A percentile compares a stretch with the other conserved stretches of the same genome.
These are phyloP conservation scores for Leccinum insigne DNA, from an alignment of 1,284 basidiomycete genomes.

Conservation along the genomic window DNA sequence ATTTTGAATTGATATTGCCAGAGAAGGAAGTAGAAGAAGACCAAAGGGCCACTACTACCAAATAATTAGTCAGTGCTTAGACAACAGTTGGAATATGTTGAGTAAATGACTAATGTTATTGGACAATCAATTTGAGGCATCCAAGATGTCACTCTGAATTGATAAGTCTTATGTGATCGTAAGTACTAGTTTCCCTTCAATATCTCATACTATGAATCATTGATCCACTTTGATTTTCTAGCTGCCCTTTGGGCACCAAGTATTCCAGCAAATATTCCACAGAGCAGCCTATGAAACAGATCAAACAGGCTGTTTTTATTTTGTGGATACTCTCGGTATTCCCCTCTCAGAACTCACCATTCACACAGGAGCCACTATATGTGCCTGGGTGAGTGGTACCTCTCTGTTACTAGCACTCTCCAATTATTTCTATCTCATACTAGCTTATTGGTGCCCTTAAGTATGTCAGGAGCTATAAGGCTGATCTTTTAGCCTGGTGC, in stretches of 20 bases:
- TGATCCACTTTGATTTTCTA: neutral
- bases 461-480: too few relatives aligned
- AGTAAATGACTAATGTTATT: too few relatives aligned
- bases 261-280: neutral
- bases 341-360: neutral
- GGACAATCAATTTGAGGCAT: too few relatives aligned
- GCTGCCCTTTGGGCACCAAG: neutral
- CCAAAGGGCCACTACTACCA: too few relatives aligned
- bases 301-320: neutral
- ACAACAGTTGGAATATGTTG: too few relatives aligned
- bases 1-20: too few relatives aligned
- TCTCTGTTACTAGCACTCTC: neutral
- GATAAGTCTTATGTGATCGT: neutral
- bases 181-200: neutral
- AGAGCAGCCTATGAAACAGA: neutral
- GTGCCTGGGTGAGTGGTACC: neutral
- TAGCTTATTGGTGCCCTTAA: neutral
- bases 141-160: too few relatives aligned
- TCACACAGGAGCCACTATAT: neutral
- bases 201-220: neutral
- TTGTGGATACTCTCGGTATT: neutral
- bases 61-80: too few relatives aligned
- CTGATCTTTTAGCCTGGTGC: too few relatives aligned
- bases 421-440: neutral
- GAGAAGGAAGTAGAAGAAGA: too few relatives aligned